Evolutionary conservation across 768 basidiomycete genomes (phyloP), one percentile per base, ranked within the genome.

Genomic region (Suillus cothurnatus): DNA sequence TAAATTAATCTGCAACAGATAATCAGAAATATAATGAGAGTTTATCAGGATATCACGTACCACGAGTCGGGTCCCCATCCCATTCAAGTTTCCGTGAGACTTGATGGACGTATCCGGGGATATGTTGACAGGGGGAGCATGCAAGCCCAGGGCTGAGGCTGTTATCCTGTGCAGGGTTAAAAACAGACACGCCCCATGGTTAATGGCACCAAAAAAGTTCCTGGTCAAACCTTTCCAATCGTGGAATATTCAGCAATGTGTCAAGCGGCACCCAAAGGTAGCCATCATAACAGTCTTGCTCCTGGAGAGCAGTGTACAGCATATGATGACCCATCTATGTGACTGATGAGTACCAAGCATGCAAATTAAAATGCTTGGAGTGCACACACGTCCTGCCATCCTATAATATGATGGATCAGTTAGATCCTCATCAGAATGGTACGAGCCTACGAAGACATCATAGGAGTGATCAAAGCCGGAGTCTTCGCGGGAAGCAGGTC

Each of bases 181-280:
- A 77, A n/a, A 84, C 77, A 41, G 78, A 79, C 14, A 71, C 61
- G n/a, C 75, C 79, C 73, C 80, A 82, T 3, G 83, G 82, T 5
- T 81, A 84, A 67, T 85, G 82, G 66, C 83, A 85, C 81, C 84
- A 85, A 66, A 84, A 81, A 19, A 72, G 68, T 53, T 72, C 73
- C 67, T 83, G 82, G 67, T 82, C 70, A 65, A 85, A 85, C 62
- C 77, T 76, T 61, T 82, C 75, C 9, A 84, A 74, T 36, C 84
- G 82, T 15, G 84, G 83, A 49, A 85, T 70, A 63, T 85, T 85
- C 58, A 85, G 74, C 23, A 85, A 71, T 8, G 83, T 81, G 66
- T 85, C 82, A 64, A 85, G 84, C 19, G 84, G 84, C 45, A 80
- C 82, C 83, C 84, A 84, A 19, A 85, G 78, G 69, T 84, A 84